phyloP scores from a whole-genome alignment of 257 asterid species.

The Prunella vulgaris region DNA sequence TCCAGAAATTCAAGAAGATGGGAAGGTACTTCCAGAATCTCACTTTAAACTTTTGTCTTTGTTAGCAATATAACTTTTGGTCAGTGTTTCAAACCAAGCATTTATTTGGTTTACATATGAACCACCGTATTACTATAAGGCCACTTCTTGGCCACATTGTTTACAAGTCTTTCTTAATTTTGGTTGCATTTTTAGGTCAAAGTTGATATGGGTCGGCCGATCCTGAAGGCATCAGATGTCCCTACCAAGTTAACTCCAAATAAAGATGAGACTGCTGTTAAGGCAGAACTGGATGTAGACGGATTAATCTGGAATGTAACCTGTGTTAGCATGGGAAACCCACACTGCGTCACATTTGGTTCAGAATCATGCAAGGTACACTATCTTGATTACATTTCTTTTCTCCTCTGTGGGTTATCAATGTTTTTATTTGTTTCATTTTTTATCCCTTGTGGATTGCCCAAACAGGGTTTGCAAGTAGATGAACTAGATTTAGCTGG shows the following conservation, averaged over 20 bases:
- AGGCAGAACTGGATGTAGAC: conserved; percentile 52
- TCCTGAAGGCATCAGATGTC: conserved; percentile 81
- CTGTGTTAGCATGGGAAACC: conserved; percentile 94
- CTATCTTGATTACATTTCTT: background rate
- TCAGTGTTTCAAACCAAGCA: background rate
- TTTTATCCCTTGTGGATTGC: background rate
- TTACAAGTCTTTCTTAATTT: background rate
- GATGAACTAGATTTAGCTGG: conserved; percentile 69
- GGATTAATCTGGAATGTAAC: conserved; percentile 70
- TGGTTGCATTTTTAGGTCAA: conserved; percentile 47
- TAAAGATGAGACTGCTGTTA: conserved; percentile 59
- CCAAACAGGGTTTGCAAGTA: conserved; percentile 59
- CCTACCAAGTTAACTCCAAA: conserved; percentile 75
- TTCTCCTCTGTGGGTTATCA: background rate
- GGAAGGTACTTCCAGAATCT: conserved; percentile 52
- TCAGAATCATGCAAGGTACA: conserved; percentile 45
- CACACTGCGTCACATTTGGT: conserved; percentile 75
- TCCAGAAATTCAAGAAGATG: conserved; percentile 87
- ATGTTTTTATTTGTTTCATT: background rate
- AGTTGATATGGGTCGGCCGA: conserved; percentile 96
- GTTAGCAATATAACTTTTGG: background rate
- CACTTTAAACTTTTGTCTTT: background rate
- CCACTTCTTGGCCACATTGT: background rate
- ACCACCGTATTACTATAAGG: background rate
- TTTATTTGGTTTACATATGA: background rate